These are phyloP conservation scores for Sedum album DNA, from an alignment of 164 flowering plant genomes.

Conservation along the genomic window DNA sequence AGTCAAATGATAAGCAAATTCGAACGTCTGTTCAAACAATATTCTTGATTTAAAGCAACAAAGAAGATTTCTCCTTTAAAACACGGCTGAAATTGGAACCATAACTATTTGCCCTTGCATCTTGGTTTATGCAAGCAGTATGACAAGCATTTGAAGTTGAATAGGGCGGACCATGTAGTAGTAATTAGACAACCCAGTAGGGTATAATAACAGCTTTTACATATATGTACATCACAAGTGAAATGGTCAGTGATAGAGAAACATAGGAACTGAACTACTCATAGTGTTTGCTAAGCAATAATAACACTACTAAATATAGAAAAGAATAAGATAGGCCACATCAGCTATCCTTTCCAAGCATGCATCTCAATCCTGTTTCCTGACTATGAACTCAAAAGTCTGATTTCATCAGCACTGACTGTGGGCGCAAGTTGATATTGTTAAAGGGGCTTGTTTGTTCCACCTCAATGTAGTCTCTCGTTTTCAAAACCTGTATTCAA, in stretches of 20 bases:
- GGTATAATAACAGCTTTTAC: background rate
- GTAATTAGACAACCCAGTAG: no score
- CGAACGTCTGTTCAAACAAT: no score
- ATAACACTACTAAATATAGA: background rate
- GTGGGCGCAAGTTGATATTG: slow-evolving; percentile 50
- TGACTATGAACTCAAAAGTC: slow-evolving; percentile 39
- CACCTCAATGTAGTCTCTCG: slow-evolving; percentile 80
- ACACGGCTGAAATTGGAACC: no score
- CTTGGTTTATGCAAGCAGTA: no score
- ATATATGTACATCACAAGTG: background rate
- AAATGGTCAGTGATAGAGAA: background rate
- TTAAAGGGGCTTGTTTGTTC: slow-evolving; percentile 60
- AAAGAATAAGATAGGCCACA: background rate
- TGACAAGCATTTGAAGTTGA: no score
- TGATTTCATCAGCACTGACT: slow-evolving; percentile 67
- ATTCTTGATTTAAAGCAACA: no score
- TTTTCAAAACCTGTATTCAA: slow-evolving; percentile 72
- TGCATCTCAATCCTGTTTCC: background rate
- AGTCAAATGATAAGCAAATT: no score
- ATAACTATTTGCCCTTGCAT: no score
- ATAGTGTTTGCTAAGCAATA: background rate
- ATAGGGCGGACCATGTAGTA: no score
- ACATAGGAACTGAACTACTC: background rate
- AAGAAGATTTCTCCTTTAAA: no score
- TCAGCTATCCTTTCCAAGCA: background rate